Base-by-base conservation (phyloP, 345 rosid species). In the Raphanus sativus region DNA sequence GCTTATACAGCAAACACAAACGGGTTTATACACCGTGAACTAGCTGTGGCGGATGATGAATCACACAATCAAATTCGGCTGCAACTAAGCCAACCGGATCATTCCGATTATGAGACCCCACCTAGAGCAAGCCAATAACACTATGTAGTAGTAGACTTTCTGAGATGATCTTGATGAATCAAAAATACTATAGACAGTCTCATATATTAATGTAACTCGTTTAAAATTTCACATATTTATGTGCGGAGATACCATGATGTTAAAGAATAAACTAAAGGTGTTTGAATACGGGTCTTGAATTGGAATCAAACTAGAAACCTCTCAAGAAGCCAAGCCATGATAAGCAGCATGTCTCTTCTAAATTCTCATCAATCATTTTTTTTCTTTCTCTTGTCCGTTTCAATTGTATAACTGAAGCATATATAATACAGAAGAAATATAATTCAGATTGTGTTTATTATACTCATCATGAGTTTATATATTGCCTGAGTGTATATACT, bases 51-150 rank as follows among this genome's bases (percentile, higher is more conserved):
- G 3, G 62, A 70, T 69, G 83, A 80, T 55, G 81, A 67, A 32
- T 77, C 87, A 12, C 75, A 75, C 11, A 36, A 77, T 16, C 87
- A 85, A 7, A 64, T 85, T 69, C 82, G 78, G 78, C 89, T 85
- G 32, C 91, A 83, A 78, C 77, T 87, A 69, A 82, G 89, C 84
- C 90, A 81, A 42, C 90, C 87, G 3, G 77, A 83, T 33, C 83
- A 70, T 16, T 81, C 75, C 10, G 77, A 40, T 70, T 81, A 75
- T 11, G 79, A 74, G 15, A 72, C 80, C 40, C 71, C 84, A 75
- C 77, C 81, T 77, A 77, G 81, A 77, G 65, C 71, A 40, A 84
- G 42, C 12, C 66, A 71, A 70, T 80, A 70, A 79, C 77, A 67
- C 0, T 30, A 58, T 59, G 60, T 29, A 17, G 73, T 71, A 16